Evolutionary conservation across 441 rosid genomes (phyloP).

Genomic region (Kokia cookei): DNA sequence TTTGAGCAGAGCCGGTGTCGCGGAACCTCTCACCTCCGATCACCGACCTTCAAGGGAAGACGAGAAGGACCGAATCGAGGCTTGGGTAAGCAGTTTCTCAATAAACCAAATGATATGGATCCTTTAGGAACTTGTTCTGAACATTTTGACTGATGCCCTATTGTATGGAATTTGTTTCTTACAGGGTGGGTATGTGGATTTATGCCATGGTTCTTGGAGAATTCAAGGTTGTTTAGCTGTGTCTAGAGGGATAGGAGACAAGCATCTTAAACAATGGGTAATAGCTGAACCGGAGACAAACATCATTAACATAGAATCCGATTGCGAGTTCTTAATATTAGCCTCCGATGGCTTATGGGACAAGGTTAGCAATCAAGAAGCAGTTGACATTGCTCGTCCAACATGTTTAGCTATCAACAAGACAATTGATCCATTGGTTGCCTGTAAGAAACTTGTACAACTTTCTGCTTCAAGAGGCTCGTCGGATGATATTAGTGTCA

Average conservation of each 20-base stretch:
- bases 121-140: background rate
- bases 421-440: conserved; percentile 27
- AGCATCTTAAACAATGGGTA: conserved; percentile 55
- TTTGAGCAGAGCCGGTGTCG: conserved; percentile 48
- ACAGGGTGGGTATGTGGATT: conserved; percentile 74
- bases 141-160: background rate
- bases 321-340: conserved; percentile 59
- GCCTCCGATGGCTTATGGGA: conserved; percentile 84
- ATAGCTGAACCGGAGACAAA: conserved; percentile 64
- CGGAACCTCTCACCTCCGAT: conserved; percentile 57
- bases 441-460: conserved; percentile 53
- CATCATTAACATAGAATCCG: conserved; percentile 25
- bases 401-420: conserved; percentile 31
- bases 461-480: conserved; percentile 62
- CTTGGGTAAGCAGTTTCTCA: conserved; percentile 34
- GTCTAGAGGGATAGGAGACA: conserved; percentile 64
- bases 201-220: conserved; percentile 57
- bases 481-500: conserved; percentile 56
- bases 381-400: conserved; percentile 48
- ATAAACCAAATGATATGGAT: background rate
- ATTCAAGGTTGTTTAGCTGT: conserved; percentile 68
- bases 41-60: conserved; percentile 58
- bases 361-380: conserved; percentile 69
- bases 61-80: conserved; percentile 48
- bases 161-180: background rate